Base-by-base conservation (phyloP, 2,329 filamentous ascomycete species). In the Phaeosphaeriaceae sp. region DNA sequence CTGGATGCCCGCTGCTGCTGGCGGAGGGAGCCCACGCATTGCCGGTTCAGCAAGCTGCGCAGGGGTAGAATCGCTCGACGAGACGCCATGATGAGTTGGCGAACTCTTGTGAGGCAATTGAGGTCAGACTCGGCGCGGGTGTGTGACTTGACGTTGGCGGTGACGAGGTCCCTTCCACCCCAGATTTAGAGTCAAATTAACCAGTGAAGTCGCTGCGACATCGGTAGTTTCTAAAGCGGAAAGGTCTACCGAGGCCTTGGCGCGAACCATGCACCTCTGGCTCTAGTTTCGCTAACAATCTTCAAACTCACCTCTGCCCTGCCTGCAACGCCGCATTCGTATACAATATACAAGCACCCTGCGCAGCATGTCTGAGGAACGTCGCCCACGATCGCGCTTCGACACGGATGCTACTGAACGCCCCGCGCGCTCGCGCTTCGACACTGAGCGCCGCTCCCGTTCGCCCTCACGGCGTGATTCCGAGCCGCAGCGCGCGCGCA, bases 321-420 rank as follows among this genome's bases (percentile, higher is more conserved):
- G 9, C 51, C 19, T 15, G 20, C 31, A 48, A 40, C 36, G 17
- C 36, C 36, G 36, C 36, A 40, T n/a, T 40, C 15, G 36, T n/a
- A 40, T n/a, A n/a, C 36, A 9, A 19, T n/a, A n/a, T n/a, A 36
- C 31, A 9, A 19, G 27, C 21, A 25, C 24, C 9, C 40, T 41
- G 27, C 19, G 24, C 41, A 53, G 21, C 42, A 93, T 96, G 92
- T 88, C 91, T 66, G 92, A 95, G 71, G 85, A 89, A 63, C 91
- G 93, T 68, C 86, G 89, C 60, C 96, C 96, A 83, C 90, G 93
- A 62, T 97, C 93, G 73, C 92, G 94, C 78, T 97, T 98, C 79
- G 94, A 98, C 76, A 92, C 96, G 78, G 95, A 89, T 48, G 92
- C 95, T 73, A 88, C 90, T 56, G 89, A 89, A 72, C 77, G 78